Percentiles rank a stretch among this genome's conserved stretches.
Conservation (phyloP, 352 stramenopile genomes). For the Phytophthora colocasiae region DNA sequence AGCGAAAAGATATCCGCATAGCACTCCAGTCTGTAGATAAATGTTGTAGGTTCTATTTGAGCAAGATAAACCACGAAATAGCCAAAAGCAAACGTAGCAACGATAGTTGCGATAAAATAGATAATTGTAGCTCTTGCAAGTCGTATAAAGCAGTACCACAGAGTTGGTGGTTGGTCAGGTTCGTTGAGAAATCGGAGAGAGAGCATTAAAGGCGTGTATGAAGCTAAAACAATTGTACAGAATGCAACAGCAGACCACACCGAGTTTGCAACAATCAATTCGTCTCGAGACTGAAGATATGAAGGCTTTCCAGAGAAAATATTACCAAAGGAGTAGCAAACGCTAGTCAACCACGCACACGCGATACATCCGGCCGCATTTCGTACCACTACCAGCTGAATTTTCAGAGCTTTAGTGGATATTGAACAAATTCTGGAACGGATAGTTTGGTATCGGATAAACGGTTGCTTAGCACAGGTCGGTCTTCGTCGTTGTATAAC, state of each 20-base stretch:
- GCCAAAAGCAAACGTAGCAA: constrained; percentile 1
- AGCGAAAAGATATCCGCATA: constrained; percentile 26
- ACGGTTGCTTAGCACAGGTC: too few species aligned
- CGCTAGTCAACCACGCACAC: constrained; percentile 19
- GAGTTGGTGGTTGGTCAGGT: neutral
- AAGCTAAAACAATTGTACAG: constrained; percentile 10
- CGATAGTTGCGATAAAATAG: constrained; percentile 8
- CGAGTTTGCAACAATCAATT: constrained; percentile 23
- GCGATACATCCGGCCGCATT: constrained; percentile 26
- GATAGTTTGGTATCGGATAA: too few species aligned
- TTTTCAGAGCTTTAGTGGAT: neutral
- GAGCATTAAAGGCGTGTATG: constrained; percentile 5
- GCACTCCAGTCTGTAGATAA: constrained; percentile 30
- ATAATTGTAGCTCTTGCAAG: constrained; percentile 8
- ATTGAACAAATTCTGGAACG: neutral
- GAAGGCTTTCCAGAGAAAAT: constrained; percentile 23
- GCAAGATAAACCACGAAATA: constrained; percentile 10
- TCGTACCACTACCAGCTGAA: constrained; percentile 19
- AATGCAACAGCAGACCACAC: constrained; percentile 16
- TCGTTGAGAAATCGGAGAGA: constrained; percentile 16
- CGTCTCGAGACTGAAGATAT: constrained; percentile 2
- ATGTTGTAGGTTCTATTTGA: neutral
- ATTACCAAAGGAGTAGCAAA: constrained; percentile 17
- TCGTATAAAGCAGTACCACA: constrained; percentile 12
- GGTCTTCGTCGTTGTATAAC: too few species aligned